Conservation (phyloP, 2,329 filamentous ascomycete genomes). For the Aspergillus sp. region DNA sequence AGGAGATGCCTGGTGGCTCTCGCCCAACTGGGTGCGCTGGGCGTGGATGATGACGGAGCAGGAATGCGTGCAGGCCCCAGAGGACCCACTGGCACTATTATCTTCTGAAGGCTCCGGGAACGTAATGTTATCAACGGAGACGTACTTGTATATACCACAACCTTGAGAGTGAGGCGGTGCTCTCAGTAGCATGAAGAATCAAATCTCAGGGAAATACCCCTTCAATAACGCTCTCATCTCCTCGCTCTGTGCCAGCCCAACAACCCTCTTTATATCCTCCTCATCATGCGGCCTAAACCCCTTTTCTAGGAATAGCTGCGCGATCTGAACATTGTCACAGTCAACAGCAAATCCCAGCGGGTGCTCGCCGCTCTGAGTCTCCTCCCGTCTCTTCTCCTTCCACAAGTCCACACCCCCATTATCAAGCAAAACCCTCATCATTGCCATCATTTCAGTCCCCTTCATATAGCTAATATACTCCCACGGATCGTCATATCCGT, state of each 20-base stretch:
- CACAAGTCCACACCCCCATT: not conserved
- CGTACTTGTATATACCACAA: conserved; percentile 44
- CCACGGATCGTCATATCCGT: not conserved
- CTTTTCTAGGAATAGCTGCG: not conserved
- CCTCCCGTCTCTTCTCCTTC: not conserved
- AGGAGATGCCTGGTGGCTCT: conserved; percentile 41
- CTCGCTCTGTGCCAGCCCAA: not conserved
- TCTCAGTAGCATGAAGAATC: not conserved
- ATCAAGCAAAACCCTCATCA: not conserved
- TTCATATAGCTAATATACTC: not conserved
- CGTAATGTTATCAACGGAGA: conserved; percentile 34
- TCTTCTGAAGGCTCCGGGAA: conserved; percentile 23
- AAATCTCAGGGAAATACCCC: not conserved
- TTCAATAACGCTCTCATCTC: not conserved
- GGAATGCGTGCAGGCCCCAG: conserved; percentile 42
- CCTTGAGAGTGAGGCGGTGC: not conserved
- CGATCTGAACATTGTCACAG: not conserved
- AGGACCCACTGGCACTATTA: conserved; percentile 40
- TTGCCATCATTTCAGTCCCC: not conserved
- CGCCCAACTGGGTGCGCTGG: conserved; percentile 47
- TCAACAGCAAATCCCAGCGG: not conserved
- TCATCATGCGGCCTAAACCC: not conserved
- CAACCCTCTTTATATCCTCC: not conserved
- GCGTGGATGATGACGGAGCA: conserved; percentile 48
- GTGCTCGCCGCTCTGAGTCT: not conserved